These are phyloP conservation scores for Globisporangium polare DNA, from an alignment of 352 stramenopile genomes.

Conservation along the genomic window DNA sequence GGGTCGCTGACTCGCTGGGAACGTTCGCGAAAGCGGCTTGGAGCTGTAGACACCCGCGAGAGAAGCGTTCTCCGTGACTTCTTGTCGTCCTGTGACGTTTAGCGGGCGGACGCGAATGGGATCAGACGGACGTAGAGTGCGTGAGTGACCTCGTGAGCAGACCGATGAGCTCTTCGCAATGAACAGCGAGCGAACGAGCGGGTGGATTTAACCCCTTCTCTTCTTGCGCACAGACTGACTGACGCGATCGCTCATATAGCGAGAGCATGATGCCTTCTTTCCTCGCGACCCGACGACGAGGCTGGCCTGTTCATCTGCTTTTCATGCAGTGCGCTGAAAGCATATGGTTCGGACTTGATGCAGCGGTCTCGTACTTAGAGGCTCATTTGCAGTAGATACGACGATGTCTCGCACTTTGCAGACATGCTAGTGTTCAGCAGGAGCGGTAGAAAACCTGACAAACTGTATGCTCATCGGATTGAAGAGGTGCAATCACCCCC, in stretches of 20 bases:
- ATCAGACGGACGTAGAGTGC: not conserved
- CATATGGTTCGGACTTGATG: not conserved
- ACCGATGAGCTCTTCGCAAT: not conserved
- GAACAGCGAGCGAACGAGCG: not conserved
- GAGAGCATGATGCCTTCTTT: too few relatives aligned
- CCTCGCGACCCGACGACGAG: too few relatives aligned
- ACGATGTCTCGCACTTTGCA: too few relatives aligned
- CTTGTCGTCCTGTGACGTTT: not conserved
- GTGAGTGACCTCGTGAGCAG: not conserved
- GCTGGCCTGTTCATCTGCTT: too few relatives aligned
- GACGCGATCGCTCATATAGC: too few relatives aligned
- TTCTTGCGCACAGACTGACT: not conserved
- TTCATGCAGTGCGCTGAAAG: not conserved
- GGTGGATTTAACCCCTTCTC: not conserved
- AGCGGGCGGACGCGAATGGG: not conserved
- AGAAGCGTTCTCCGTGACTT: not conserved
- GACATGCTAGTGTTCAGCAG: too few relatives aligned
- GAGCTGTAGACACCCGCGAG: not conserved
- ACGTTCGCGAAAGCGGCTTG: slow-evolving; percentile 4
- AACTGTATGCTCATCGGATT: not conserved
- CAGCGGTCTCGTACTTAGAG: too few relatives aligned
- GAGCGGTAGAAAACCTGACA: too few relatives aligned
- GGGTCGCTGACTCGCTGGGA: slow-evolving; percentile 4
- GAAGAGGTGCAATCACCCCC: not conserved
- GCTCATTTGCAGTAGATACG: too few relatives aligned